Percentiles rank a stretch among this genome's conserved stretches.
Conservation (phyloP, 2,329 filamentous ascomycete species). For the Ilyonectria robusta region DNA sequence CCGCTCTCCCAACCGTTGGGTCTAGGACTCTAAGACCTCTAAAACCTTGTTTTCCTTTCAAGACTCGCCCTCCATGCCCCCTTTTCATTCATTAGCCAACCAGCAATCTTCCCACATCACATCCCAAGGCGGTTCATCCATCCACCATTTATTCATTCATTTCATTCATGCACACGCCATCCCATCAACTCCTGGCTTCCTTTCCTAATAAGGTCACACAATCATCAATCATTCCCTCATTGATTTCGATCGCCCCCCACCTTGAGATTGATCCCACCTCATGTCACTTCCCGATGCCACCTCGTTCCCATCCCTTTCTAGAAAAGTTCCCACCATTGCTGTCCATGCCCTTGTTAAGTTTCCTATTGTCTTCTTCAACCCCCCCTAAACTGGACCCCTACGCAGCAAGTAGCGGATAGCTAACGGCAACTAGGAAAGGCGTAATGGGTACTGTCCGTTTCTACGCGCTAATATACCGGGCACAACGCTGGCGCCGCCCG, state of each 20-base stretch:
- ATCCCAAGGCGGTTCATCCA: not conserved
- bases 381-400: slow-evolving; percentile 37
- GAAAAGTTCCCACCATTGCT: not conserved
- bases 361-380: slow-evolving; percentile 16
- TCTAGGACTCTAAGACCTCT: not conserved
- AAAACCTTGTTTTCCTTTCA: slow-evolving; percentile 1
- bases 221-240: not conserved
- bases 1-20: not conserved
- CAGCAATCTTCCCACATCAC: slow-evolving; percentile 4
- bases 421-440: slow-evolving; percentile 25
- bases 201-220: not conserved
- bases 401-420: slow-evolving; percentile 11
- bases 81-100: slow-evolving; percentile 1
- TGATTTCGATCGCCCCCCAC: slow-evolving; percentile 11
- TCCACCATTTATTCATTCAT: slow-evolving; percentile 10
- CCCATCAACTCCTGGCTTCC: slow-evolving; percentile 14
- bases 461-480: slow-evolving; percentile 36
- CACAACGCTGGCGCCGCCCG: slow-evolving; percentile 38
- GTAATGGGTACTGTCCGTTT: slow-evolving; percentile 34
- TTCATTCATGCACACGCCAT: slow-evolving; percentile 3
- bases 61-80: not conserved
- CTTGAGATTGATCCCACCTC: slow-evolving; percentile 18
- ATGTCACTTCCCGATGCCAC: slow-evolving; percentile 8
- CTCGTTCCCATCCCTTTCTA: slow-evolving; percentile 11
- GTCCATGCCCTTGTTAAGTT: slow-evolving; percentile 1